A percentile compares a stretch with the other conserved stretches of the same genome.
phyloP scores from a whole-genome alignment of 148 eudicot genomes.

The Pouteria glomerata region DNA sequence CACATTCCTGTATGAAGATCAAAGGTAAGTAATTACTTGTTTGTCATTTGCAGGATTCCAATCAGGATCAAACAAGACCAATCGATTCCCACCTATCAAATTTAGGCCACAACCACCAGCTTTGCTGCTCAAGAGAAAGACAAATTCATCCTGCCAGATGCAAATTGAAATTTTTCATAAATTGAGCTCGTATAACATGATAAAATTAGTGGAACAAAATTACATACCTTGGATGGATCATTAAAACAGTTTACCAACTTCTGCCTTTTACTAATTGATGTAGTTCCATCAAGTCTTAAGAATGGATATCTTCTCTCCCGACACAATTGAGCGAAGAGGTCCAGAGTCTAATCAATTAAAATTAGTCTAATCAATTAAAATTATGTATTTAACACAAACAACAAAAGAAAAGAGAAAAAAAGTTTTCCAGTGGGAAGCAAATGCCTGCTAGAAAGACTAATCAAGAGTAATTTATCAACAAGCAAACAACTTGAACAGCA shows the following conservation, averaged over 20 bases:
- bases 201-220: slow-evolving; percentile 6
- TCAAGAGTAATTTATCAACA: neutral
- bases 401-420: neutral
- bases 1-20: neutral
- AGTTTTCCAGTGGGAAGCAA: neutral
- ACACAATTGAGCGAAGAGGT: slow-evolving; percentile 95
- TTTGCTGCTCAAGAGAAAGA: slow-evolving; percentile 97
- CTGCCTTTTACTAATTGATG: slow-evolving; percentile 91
- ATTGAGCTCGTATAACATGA: neutral
- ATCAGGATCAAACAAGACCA: slow-evolving; percentile 98
- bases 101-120: slow-evolving; percentile 99
- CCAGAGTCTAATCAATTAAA: slow-evolving; percentile 61
- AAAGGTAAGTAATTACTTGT: slow-evolving; percentile 53
- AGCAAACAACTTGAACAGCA: neutral
- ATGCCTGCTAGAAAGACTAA: neutral
- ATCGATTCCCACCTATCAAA: slow-evolving; percentile 95
- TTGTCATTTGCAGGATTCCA: slow-evolving; percentile 99
- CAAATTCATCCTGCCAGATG: slow-evolving; percentile 91
- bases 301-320: slow-evolving; percentile 97
- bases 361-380: slow-evolving; percentile 32
- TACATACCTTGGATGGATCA: slow-evolving; percentile 79
- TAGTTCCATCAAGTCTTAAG: slow-evolving; percentile 86
- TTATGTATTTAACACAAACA: neutral
- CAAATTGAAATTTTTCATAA: slow-evolving; percentile 9
- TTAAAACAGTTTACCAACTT: slow-evolving; percentile 90